Evolutionary conservation across 2,329 filamentous ascomycete genomes (phyloP), one percentile per base, ranked within the genome.

Genomic region (Dothistroma septosporum): DNA sequence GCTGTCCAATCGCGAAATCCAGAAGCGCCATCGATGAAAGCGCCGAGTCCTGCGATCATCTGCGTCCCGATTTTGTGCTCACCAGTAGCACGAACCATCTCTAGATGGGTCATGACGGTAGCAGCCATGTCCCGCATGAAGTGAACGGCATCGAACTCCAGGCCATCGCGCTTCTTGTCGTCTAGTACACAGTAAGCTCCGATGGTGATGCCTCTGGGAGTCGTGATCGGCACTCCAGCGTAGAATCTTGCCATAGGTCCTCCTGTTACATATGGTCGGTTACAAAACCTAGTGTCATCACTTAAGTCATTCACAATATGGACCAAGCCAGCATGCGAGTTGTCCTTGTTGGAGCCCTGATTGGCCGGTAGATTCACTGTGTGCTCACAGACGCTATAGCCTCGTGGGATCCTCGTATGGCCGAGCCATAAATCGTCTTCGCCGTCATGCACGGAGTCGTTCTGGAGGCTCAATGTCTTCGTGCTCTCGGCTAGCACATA

Each of bases 121-220:
- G 75, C 74, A 0, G 81, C 77, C 73, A 88, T 78, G 52, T 84
- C 83, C 31, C 80, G 78, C 70, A 89, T 75, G 55, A 85, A 87
- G 22, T 78, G 76, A 1, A 81, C 63, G 54, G 85, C 80, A 9
- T 77, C 76, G 0, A 76, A 68, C 11, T 74, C 75, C 19, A 88
- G 68, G 0, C 80, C 81, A 47, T 80, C 67, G 14, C 83, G 80
- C 0, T 83, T 80, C 21, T 78, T 76, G 48, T 83, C 80, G 64
- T 88, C 85, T 2, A 86, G 75, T 1, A 88, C 80, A 56, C 82
- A 82, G 61, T 86, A 85, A 11, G 79, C 80, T 10, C 87, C 87
- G 58, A 89, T 84, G 52, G 80, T 80, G 66, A 83, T 81, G 24
- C 83, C 80, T 41, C 79, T 81, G 0, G 80, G 64, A 4, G 65